Evolutionary conservation across 176 grass and related monocot genomes (phyloP).

Genomic region (Cenchrus fungigraminus): DNA sequence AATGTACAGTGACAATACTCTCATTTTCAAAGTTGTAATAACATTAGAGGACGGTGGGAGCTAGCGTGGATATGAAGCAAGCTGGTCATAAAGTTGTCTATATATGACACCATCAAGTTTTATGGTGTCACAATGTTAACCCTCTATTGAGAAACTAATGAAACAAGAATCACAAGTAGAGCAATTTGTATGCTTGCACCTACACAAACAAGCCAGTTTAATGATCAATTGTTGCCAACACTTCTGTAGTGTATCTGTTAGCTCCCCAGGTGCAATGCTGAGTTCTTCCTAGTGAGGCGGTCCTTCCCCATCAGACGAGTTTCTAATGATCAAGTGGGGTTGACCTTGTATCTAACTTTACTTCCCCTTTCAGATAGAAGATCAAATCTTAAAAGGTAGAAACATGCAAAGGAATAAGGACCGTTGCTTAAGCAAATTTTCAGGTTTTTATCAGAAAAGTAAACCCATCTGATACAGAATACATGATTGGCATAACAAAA

Average conservation of each 20-base stretch:
- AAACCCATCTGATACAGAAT: background rate
- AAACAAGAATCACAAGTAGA: background rate
- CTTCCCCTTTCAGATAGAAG: slow-evolving; percentile 6
- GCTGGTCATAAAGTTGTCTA: too few relatives aligned
- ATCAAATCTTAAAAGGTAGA: background rate
- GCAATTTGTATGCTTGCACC: background rate
- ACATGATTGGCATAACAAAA: background rate
- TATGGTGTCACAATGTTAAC: too few relatives aligned
- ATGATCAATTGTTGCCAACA: background rate
- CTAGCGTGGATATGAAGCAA: too few relatives aligned
- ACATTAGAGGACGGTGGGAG: too few relatives aligned
- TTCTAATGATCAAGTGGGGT: slow-evolving; percentile 12
- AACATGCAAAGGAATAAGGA: slow-evolving; percentile 16
- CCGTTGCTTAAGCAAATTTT: background rate
- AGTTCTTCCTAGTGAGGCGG: too few relatives aligned
- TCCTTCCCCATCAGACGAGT: background rate
- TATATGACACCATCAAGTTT: too few relatives aligned
- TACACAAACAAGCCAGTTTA: slow-evolving; percentile 3
- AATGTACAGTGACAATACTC: background rate
- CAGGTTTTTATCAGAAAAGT: background rate
- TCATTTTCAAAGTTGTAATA: too few relatives aligned
- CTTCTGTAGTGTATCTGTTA: background rate
- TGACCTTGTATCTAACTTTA: background rate
- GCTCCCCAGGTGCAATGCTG: background rate
- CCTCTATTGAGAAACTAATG: too few relatives aligned